These are phyloP conservation scores for Cladosporium sp. DNA, from an alignment of 2,329 filamentous ascomycete genomes.

Conservation along the genomic window DNA sequence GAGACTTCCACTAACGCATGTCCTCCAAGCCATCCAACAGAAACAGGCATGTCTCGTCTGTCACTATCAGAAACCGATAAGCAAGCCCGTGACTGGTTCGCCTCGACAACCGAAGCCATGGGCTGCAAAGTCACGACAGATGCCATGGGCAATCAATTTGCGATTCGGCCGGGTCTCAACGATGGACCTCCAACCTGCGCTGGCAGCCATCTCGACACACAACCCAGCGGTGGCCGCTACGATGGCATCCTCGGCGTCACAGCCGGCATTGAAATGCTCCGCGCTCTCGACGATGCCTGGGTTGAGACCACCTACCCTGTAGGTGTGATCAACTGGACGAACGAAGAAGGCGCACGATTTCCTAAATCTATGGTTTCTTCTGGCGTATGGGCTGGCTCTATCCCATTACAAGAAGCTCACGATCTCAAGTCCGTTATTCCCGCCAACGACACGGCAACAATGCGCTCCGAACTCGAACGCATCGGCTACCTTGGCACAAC, in stretches of 20 bases:
- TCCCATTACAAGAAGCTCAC: conserved; percentile 58
- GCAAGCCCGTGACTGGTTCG: conserved; percentile 70
- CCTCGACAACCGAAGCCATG: conserved; percentile 55
- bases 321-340: conserved; percentile 75
- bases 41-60: conserved; percentile 73
- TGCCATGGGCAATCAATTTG: conserved; percentile 76
- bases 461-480: conserved; percentile 64
- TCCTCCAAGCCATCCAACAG: conserved; percentile 44
- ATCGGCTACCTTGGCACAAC: conserved; percentile 64
- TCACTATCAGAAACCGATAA: conserved; percentile 68
- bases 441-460: conserved; percentile 54
- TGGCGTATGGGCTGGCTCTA: conserved; percentile 67
- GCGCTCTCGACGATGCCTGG: conserved; percentile 59
- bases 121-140: conserved; percentile 66
- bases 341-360: conserved; percentile 78
- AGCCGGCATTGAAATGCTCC: conserved; percentile 36
- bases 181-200: conserved; percentile 61
- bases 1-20: neutral
- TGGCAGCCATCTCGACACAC: conserved; percentile 60
- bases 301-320: conserved; percentile 66
- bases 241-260: conserved; percentile 31
- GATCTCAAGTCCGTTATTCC: conserved; percentile 54
- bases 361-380: conserved; percentile 69
- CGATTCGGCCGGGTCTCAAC: conserved; percentile 59
- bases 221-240: conserved; percentile 61